These are phyloP conservation scores for Trametes cubensis DNA, from an alignment of 768 basidiomycete genomes.

Conservation along the genomic window DNA sequence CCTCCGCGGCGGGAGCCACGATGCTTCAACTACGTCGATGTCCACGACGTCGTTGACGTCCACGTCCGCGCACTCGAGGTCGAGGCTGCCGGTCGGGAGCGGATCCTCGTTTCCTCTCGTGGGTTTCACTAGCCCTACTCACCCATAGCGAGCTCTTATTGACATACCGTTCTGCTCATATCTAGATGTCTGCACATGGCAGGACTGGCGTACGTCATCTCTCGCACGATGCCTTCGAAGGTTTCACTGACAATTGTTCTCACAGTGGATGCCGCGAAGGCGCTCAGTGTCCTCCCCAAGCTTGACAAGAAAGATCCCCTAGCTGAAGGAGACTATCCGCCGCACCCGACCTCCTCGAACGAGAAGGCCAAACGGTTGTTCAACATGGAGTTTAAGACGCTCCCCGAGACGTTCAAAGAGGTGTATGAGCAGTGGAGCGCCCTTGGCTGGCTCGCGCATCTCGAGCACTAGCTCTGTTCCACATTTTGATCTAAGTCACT, in stretches of 20 bases:
- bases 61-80: conserved; percentile 35
- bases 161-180: not conserved
- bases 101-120: conserved; percentile 42
- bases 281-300: not conserved
- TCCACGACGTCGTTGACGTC: conserved; percentile 37
- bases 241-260: not conserved
- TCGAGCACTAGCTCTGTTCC: not conserved
- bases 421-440: conserved; percentile 44
- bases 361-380: conserved; percentile 44
- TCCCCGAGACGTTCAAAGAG: conserved; percentile 44
- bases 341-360: not conserved
- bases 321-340: not conserved
- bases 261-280: conserved; percentile 21
- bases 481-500: conserved; percentile 27
- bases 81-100: conserved; percentile 40
- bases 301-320: not conserved
- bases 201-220: conserved; percentile 22
- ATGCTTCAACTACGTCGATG: conserved; percentile 35
- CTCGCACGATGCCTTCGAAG: not conserved
- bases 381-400: conserved; percentile 44
- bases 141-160: too few relatives aligned
- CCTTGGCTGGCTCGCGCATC: conserved; percentile 35
- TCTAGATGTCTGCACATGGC: conserved; percentile 18
- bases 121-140: not conserved
- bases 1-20: not conserved